Evolutionary conservation across 176 grass and related monocot species (phyloP).

Genomic region (Oryza nivara): DNA sequence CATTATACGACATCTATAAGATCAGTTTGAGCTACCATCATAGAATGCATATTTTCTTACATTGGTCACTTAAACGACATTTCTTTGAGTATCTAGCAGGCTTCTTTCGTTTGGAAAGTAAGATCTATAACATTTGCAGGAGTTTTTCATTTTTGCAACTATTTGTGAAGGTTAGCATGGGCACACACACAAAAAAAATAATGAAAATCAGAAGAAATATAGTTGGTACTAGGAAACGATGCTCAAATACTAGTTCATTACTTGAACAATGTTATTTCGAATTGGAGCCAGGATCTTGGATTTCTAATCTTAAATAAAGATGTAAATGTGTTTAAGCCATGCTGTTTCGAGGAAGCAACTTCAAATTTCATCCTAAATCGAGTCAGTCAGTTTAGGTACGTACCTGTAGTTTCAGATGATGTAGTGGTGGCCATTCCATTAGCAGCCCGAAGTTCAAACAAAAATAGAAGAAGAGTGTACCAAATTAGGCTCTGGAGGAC

Average conservation of each 20-base stretch:
- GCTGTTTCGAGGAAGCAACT: slow-evolving; percentile 14
- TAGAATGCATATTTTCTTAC: slow-evolving; percentile 21
- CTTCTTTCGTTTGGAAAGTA: neutral
- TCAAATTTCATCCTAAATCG: slow-evolving; percentile 30
- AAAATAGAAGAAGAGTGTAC: slow-evolving; percentile 75
- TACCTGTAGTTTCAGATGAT: slow-evolving; percentile 65
- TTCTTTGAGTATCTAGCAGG: neutral
- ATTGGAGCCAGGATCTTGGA: neutral
- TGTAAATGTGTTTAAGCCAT: slow-evolving; percentile 9
- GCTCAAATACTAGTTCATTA: neutral
- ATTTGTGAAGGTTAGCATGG: neutral
- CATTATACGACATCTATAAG: neutral
- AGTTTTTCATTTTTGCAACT: slow-evolving; percentile 10
- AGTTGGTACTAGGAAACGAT: neutral
- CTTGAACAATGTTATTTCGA: neutral
- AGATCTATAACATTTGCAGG: slow-evolving; percentile 9
- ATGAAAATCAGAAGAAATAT: neutral
- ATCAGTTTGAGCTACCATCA: neutral
- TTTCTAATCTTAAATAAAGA: slow-evolving; percentile 9
- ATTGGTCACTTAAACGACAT: too few relatives aligned
- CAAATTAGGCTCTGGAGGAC: slow-evolving; percentile 90
- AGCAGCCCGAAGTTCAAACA: slow-evolving; percentile 71
- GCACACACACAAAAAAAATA: neutral
- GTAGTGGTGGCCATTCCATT: slow-evolving; percentile 47
- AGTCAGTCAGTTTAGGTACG: slow-evolving; percentile 43